Evolutionary conservation across 2,329 filamentous ascomycete genomes (phyloP).

Genomic region (Coniochaeta ligniaria): DNA sequence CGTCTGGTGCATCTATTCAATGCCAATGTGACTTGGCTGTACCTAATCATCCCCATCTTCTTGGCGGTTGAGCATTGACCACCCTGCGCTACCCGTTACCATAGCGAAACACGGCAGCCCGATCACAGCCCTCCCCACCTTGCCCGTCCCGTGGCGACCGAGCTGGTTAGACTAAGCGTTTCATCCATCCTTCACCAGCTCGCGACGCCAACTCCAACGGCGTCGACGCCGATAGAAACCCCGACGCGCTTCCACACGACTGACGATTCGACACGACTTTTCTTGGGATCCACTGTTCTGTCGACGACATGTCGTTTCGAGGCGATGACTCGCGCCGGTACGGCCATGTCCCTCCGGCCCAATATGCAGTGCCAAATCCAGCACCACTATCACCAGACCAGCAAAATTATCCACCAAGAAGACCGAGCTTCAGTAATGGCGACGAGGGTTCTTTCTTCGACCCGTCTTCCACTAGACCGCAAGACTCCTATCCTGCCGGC

Average conservation of each 20-base stretch:
- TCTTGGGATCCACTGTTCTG: not conserved
- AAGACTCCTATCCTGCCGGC: constrained; percentile 20
- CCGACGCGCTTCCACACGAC: not conserved
- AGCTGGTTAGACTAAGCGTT: not conserved
- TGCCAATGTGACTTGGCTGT: not conserved
- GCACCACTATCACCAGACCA: constrained; percentile 50
- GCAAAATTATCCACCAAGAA: constrained; percentile 36
- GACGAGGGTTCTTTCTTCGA: constrained; percentile 58
- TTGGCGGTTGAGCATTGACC: not conserved
- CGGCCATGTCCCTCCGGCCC: constrained; percentile 42
- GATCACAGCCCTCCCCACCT: not conserved
- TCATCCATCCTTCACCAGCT: not conserved
- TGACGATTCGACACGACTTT: not conserved
- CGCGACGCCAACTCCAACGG: not conserved
- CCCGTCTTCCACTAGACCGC: constrained; percentile 18
- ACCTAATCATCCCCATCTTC: not conserved
- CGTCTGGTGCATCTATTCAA: not conserved
- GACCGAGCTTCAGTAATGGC: constrained; percentile 68
- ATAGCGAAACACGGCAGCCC: not conserved
- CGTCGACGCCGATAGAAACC: not conserved
- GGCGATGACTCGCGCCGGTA: constrained; percentile 57
- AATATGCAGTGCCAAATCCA: constrained; percentile 1
- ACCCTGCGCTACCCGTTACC: not conserved
- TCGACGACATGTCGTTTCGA: constrained; percentile 52
- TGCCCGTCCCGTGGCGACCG: not conserved